Base-by-base conservation (phyloP, 768 basidiomycete genomes). In the Lentinula boryana region DNA sequence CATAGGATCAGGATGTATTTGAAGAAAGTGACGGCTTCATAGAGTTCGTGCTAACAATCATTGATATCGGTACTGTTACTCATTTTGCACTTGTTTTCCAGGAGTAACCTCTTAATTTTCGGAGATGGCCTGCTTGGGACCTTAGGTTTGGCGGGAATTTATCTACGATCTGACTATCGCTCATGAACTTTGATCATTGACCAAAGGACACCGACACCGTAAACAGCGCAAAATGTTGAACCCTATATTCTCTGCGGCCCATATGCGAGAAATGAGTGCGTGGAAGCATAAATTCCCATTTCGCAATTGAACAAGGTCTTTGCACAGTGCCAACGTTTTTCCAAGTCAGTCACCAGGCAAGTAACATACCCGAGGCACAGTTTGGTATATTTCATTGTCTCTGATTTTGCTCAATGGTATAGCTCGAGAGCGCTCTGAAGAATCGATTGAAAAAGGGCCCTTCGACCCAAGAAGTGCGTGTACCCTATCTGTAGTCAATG, bases 191-290 rank as follows among this genome's bases (percentile, higher is more conserved):
- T 27, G 35, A 49, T 27, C 10, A n/a, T 27, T n/a, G n/a, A n/a
- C 44, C 10, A 23, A 32, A 59, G 58, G 58, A 36, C 63, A 70
- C 12, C 68, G 65, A n/a, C 74, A 75, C 56, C 63, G 68, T 52
- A 68, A 62, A 43, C 73, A 76, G 63, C 68, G 72, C 21, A 74
- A 73, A 60, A 67, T 76, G 64, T 66, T 76, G 50, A 75, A 74
- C 36, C 69, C 71, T 1, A 69, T 73, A 9, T 76, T 76, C 62
- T 74, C 73, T 15, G 63, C 62, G 21, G 68, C 68, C 16, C 72
- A 72, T 57, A 64, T 76, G 64, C 73, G 74, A 33, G 61, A 68
- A 8, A 67, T 73, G 66, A 33, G 65, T 73, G 12, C 71, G 72
- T 44, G n/a, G 3, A 6, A 48, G 21, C 8, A 9, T 48, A 10